Conservation (phyloP, 805 yeast species). For the Teunomyces stri region DNA sequence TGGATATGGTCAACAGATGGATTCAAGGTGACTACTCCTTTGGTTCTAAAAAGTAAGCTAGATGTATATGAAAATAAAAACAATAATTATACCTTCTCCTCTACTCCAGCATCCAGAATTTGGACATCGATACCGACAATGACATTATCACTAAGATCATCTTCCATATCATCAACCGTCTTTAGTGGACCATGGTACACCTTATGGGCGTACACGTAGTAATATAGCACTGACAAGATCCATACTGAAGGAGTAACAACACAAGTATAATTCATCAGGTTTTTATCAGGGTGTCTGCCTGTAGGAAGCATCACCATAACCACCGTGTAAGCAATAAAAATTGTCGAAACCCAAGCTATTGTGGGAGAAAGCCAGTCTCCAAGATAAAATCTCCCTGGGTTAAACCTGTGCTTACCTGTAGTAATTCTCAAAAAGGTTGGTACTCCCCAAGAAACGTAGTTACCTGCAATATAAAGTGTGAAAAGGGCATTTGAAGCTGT, state of each 20-base stretch:
- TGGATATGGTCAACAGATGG: slow-evolving; percentile 88
- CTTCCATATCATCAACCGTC: not conserved
- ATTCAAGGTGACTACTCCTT: slow-evolving; percentile 56
- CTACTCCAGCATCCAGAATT: not conserved
- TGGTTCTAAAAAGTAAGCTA: slow-evolving; percentile 2
- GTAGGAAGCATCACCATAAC: slow-evolving; percentile 64
- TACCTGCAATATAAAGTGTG: slow-evolving; percentile 61
- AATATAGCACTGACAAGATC: slow-evolving; percentile 53
- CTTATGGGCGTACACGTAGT: slow-evolving; percentile 50
- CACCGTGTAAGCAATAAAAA: slow-evolving; percentile 53
- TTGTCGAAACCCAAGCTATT: slow-evolving; percentile 25
- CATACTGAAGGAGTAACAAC: slow-evolving; percentile 65
- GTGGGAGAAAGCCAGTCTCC: slow-evolving; percentile 35
- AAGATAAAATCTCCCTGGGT: slow-evolving; percentile 65
- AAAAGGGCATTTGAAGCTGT: slow-evolving; percentile 64
- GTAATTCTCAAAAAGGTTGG: slow-evolving; percentile 58
- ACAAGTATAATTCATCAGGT: slow-evolving; percentile 66
- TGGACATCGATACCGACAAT: slow-evolving; percentile 1
- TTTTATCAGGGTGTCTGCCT: slow-evolving; percentile 35
- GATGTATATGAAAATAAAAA: not conserved
- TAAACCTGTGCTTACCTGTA: slow-evolving; percentile 38
- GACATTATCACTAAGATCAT: not conserved
- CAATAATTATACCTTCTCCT: not conserved
- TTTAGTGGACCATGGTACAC: slow-evolving; percentile 54
- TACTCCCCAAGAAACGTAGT: slow-evolving; percentile 59